phyloP scores from a whole-genome alignment of 768 basidiomycete species.

The Clitopilus hobsonii region DNA sequence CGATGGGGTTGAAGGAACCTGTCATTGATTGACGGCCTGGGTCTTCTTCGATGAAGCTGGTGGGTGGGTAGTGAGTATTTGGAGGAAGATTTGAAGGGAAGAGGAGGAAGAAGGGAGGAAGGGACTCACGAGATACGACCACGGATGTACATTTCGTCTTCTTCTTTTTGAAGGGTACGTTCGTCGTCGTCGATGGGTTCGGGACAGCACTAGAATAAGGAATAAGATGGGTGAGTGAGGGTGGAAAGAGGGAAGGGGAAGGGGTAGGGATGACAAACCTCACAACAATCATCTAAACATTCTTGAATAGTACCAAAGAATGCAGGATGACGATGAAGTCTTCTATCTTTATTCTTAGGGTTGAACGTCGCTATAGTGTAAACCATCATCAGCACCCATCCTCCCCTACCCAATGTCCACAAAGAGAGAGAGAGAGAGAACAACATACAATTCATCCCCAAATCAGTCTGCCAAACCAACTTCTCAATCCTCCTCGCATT shows the following conservation, averaged over 20 bases:
- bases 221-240: background rate
- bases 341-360: constrained; percentile 55
- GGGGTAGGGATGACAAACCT: constrained; percentile 26
- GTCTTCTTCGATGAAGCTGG: constrained; percentile 54
- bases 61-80: background rate
- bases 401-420: background rate
- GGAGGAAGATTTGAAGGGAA: background rate
- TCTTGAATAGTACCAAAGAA: constrained; percentile 59
- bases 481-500: constrained; percentile 52
- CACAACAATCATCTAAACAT: constrained; percentile 58
- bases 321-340: constrained; percentile 59
- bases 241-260: background rate
- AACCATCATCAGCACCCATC: background rate
- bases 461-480: constrained; percentile 53
- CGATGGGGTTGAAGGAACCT: constrained; percentile 63
- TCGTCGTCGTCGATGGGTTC: constrained; percentile 54
- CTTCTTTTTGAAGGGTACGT: constrained; percentile 41
- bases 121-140: constrained; percentile 44
- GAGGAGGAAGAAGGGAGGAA: background rate
- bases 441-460: constrained; percentile 56
- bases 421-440: no score
- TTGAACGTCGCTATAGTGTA: constrained; percentile 47
- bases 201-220: constrained; percentile 51
- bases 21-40: constrained; percentile 59
- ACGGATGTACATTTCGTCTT: constrained; percentile 49